phyloP scores from a whole-genome alignment of 768 basidiomycete species.

The Russula abietina region DNA sequence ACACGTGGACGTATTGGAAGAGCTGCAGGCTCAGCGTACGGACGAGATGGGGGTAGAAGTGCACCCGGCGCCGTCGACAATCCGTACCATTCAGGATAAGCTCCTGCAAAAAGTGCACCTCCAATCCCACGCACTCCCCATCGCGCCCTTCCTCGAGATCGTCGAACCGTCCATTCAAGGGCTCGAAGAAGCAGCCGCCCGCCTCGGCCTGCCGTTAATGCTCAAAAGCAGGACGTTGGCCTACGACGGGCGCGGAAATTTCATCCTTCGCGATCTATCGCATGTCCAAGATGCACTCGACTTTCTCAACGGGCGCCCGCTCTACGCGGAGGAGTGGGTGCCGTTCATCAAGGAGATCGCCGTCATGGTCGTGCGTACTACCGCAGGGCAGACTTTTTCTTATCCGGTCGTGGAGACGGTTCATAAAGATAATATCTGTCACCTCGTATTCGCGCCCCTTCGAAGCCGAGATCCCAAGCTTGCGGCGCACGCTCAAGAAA shows the following conservation, averaged over 20 bases:
- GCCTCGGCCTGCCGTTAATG: conserved; percentile 85
- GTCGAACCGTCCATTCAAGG: conserved; percentile 52
- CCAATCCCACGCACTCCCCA: conserved; percentile 41
- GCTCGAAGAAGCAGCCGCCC: conserved; percentile 45
- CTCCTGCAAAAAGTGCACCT: conserved; percentile 61
- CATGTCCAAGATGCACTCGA: conserved; percentile 49
- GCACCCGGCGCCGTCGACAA: conserved; percentile 77
- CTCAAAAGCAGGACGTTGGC: conserved; percentile 92
- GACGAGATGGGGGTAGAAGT: conserved; percentile 27
- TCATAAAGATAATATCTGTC: conserved; percentile 89
- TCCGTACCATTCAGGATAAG: conserved; percentile 79
- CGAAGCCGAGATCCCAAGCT: conserved; percentile 53
- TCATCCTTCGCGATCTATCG: conserved; percentile 52
- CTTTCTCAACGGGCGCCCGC: conserved; percentile 57
- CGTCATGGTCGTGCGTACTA: conserved; percentile 90
- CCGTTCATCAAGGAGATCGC: conserved; percentile 86
- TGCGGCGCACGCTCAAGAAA: conserved; percentile 49
- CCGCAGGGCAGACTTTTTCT: conserved; percentile 62
- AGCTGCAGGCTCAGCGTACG: conserved; percentile 35
- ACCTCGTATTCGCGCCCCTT: conserved; percentile 87
- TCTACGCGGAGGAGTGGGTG: conserved; percentile 95
- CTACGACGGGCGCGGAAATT: conserved; percentile 95
- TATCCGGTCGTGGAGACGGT: conserved; percentile 95
- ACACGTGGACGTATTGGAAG: conserved; percentile 64
- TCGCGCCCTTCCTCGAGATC: conserved; percentile 48